phyloP scores from a whole-genome alignment of 1,139 yeast species.

The Saccharomyces pastorianus region DNA sequence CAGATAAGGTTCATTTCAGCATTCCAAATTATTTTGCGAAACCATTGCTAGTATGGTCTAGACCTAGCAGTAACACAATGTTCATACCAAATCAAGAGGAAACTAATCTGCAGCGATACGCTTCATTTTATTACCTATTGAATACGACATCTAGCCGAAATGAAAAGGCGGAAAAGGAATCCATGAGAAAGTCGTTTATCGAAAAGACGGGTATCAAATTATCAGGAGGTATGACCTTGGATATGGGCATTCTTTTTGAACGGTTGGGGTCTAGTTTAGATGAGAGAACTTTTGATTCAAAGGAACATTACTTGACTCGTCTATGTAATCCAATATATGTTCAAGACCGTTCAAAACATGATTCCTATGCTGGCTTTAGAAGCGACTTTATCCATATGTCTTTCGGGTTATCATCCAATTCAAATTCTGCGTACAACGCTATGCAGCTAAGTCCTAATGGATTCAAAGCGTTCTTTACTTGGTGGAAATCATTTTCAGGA shows the following conservation, averaged over 20 bases:
- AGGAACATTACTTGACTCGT: slow-evolving; percentile 64
- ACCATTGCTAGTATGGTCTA: slow-evolving; percentile 55
- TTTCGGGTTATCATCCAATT: slow-evolving; percentile 50
- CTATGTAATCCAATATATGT: slow-evolving; percentile 59
- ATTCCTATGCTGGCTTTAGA: slow-evolving; percentile 73
- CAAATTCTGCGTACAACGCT: slow-evolving; percentile 48
- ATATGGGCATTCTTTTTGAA: slow-evolving; percentile 53
- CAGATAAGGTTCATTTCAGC: slow-evolving; percentile 62
- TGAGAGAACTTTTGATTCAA: slow-evolving; percentile 44
- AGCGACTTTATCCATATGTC: slow-evolving; percentile 75
- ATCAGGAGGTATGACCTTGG: slow-evolving; percentile 53
- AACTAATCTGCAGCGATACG: slow-evolving; percentile 38
- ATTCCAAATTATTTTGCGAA: slow-evolving; percentile 58
- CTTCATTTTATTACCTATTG: slow-evolving; percentile 45
- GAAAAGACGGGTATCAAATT: slow-evolving; percentile 51
- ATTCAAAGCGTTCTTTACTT: slow-evolving; percentile 57
- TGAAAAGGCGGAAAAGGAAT: slow-evolving; percentile 14
- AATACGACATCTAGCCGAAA: slow-evolving; percentile 27
- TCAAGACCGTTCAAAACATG: slow-evolving; percentile 41
- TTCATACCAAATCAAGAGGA: slow-evolving; percentile 38
- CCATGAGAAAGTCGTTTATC: slow-evolving; percentile 26
- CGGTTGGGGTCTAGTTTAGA: slow-evolving; percentile 34
- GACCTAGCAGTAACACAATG: slow-evolving; percentile 39
- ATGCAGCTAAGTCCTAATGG: slow-evolving; percentile 69
- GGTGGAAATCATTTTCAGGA: slow-evolving; percentile 79